Evolutionary conservation across 164 flowering plant species (phyloP).

Genomic region (Annona squamosa): DNA sequence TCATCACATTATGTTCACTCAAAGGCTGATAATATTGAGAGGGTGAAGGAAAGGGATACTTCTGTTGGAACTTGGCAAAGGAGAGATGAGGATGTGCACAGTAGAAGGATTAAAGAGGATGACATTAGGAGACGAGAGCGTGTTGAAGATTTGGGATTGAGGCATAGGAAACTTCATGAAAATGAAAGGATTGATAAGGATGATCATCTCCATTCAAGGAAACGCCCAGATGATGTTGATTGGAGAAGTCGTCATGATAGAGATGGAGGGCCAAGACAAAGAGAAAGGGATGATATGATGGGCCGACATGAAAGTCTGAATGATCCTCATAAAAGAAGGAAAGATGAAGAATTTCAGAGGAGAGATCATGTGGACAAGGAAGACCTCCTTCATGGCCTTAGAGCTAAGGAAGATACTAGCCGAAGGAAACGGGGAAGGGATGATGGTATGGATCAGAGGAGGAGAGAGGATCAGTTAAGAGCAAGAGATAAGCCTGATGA

Average conservation of each 20-base stretch:
- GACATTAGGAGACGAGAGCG: conserved; percentile 58
- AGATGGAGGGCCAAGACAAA: conserved; percentile 43
- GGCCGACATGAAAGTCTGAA: conserved; percentile 49
- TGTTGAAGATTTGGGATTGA: conserved; percentile 52
- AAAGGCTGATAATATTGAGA: conserved; percentile 50
- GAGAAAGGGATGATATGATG: conserved; percentile 64
- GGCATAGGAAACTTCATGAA: conserved; percentile 61
- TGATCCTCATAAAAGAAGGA: conserved; percentile 57
- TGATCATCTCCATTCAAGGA: conserved; percentile 51
- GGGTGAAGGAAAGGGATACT: conserved; percentile 58
- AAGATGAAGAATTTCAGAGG: conserved; percentile 54
- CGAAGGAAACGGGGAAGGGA: conserved; percentile 76
- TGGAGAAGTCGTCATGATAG: conserved; percentile 58
- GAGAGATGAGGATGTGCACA: conserved; percentile 59
- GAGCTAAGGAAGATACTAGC: conserved; percentile 42
- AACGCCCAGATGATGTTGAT: conserved; percentile 59
- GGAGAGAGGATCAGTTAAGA: conserved; percentile 57
- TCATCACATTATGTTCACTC: conserved; percentile 25
- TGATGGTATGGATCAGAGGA: conserved; percentile 50
- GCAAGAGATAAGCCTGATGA: conserved; percentile 53
- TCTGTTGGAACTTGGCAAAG: conserved; percentile 48
- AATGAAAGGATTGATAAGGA: conserved; percentile 60
- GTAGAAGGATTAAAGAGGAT: conserved; percentile 53
- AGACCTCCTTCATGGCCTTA: conserved; percentile 40
- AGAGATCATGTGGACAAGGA: conserved; percentile 63